These are phyloP conservation scores for Crithidia expoeki DNA, from an alignment of 208 protist species.

Conservation along the genomic window DNA sequence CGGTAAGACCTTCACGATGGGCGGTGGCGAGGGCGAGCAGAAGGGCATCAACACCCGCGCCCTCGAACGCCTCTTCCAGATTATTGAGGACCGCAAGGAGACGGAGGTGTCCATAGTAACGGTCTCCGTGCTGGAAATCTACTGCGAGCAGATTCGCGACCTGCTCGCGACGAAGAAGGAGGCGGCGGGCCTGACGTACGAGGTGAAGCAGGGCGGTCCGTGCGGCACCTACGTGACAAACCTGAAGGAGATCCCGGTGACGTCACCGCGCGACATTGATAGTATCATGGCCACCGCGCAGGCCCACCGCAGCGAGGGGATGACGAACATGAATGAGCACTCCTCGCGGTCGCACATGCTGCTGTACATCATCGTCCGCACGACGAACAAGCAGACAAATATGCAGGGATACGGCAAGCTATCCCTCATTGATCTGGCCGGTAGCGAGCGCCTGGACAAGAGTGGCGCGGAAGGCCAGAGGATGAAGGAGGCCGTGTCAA, in stretches of 20 bases:
- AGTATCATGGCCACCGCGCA: slow-evolving; percentile 81
- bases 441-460: slow-evolving; percentile 92
- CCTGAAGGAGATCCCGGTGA: slow-evolving; percentile 79
- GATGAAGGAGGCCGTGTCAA: slow-evolving; percentile 91
- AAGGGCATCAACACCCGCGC: slow-evolving; percentile 92
- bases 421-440: slow-evolving; percentile 93
- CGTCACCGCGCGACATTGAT: slow-evolving; percentile 71
- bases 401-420: slow-evolving; percentile 93
- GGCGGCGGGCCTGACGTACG: slow-evolving; percentile 60
- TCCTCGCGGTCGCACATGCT: slow-evolving; percentile 95
- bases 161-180: slow-evolving; percentile 75
- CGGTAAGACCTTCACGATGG: slow-evolving; percentile 93
- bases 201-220: slow-evolving; percentile 90
- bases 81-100: slow-evolving; percentile 89
- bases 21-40: slow-evolving; percentile 66
- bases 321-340: slow-evolving; percentile 94
- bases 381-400: slow-evolving; percentile 88
- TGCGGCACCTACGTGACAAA: slow-evolving; percentile 92
- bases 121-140: slow-evolving; percentile 92
- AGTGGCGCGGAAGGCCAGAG: slow-evolving; percentile 84
- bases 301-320: slow-evolving; percentile 77
- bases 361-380: slow-evolving; percentile 89
- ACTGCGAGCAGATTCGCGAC: slow-evolving; percentile 90
- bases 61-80: slow-evolving; percentile 85
- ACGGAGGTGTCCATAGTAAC: slow-evolving; percentile 83